phyloP scores from a whole-genome alignment of 2,329 filamentous ascomycete genomes.

The Penicillium verrucosum region DNA sequence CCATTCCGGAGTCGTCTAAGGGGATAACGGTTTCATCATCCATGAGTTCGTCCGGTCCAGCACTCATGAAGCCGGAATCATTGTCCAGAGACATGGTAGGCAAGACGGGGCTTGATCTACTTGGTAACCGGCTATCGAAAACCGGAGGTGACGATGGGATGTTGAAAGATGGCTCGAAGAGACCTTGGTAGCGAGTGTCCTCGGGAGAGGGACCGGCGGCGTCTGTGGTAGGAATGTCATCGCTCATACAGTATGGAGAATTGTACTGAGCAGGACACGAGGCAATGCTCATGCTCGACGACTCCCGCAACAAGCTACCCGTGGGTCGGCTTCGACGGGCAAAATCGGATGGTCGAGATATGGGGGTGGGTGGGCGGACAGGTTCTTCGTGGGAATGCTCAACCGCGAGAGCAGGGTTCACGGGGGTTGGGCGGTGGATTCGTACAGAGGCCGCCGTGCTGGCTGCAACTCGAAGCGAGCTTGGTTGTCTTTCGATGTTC shows the following conservation, averaged over 20 bases:
- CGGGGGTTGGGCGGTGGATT: conserved; percentile 69
- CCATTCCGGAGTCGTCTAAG: conserved; percentile 24
- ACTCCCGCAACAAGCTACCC: conserved; percentile 61
- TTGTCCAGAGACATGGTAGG: conserved; percentile 55
- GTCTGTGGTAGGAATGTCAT: conserved; percentile 41
- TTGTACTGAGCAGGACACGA: conserved; percentile 36
- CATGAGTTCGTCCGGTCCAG: conserved; percentile 66
- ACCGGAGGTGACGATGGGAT: conserved; percentile 90
- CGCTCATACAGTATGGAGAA: conserved; percentile 42
- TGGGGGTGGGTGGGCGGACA: conserved; percentile 47
- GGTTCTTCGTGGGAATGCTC: conserved; percentile 42
- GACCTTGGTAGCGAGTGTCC: conserved; percentile 48
- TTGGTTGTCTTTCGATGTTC: conserved; percentile 66
- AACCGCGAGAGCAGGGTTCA: conserved; percentile 38
- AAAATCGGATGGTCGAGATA: conserved; percentile 33
- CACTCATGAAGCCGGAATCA: conserved; percentile 84
- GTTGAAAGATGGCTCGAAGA: conserved; percentile 68
- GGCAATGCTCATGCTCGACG: conserved; percentile 49
- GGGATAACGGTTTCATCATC: conserved; percentile 53
- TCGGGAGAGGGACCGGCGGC: conserved; percentile 50
- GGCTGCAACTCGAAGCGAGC: conserved; percentile 83
- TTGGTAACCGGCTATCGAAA: conserved; percentile 61
- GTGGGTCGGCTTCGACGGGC: conserved; percentile 32
- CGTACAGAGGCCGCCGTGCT: conserved; percentile 86
- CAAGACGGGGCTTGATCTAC: conserved; percentile 75